Evolutionary conservation across 257 asterid species (phyloP), one percentile per base, ranked within the genome.

Genomic region (Solanum boliviense): DNA sequence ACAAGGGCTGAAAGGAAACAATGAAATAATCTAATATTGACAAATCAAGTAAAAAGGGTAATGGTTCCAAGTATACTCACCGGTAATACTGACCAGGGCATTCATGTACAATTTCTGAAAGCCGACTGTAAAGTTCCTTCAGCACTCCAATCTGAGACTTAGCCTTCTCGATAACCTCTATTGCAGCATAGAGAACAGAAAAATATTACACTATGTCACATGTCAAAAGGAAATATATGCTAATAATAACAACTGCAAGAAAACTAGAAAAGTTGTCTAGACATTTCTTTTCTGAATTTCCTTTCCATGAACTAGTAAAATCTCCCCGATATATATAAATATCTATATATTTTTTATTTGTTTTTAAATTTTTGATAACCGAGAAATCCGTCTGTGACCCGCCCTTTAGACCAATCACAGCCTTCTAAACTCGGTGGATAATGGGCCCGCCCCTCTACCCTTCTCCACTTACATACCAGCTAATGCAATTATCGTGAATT

Each of bases 11-110:
- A 41, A 85, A 85, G 16, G 23, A 9, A 86, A 86, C 4, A 81
- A 12, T 1, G 34, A 35, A 73, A 46, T 21, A 13, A 35, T 7
- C 67, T 38, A 4, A 67, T 25, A 44, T 29, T 46, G 52, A 34
- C 27, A 48, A 36, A 79, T 11, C 20, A 60, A 84, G 73, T 29
- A 84, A 85, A 84, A 84, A 38, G 6, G 32, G 41, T 85, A 15
- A 56, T 34, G 13, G n/a, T 36, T 32, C 11, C 25, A 62, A 29
- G 32, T 52, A 86, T 74, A 72, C 91, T 82, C 87, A 95, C 99
- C 99, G 91, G 73, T 95, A 94, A 90, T 97, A 95, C 58, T 97
- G 99, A 13, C 95, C 98, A 27, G 99, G 98, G 87, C 91, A 94
- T 89, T 95, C 98, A 7, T 75, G 91, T 25, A 94, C 38, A 76